Base-by-base conservation (phyloP, 1,139 yeast genomes). In the Yamadazyma pseudoaaseri region DNA sequence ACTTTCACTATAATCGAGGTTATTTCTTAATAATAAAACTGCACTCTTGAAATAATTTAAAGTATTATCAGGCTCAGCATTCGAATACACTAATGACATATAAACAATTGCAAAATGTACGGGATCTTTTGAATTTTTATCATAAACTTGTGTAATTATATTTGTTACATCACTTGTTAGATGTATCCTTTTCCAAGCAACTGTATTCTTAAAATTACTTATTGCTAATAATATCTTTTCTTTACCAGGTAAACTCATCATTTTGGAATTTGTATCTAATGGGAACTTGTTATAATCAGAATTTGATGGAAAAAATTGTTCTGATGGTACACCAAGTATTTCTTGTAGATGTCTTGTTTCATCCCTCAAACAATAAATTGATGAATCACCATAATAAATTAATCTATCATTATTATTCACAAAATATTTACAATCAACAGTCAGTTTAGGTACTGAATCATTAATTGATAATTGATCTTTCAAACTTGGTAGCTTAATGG, bases 21-120 rank as follows among this genome's bases (percentile, higher is more conserved):
- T 16, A 15, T 12, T 23, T 29, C 23, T 29, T 17, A 29, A 24
- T 14, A 23, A 16, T 9, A n/a, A 11, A 10, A 29, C 16, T 5
- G 32, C 32, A 26, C 33, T 34, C 24, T 33, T 34, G 23, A 42
- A 42, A 27, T 34, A 36, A 4, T 16, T 23, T 3, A 23, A 14
- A 5, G 23, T 5, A 7, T 3, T 3, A 3, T 15, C 11, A 4
- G 10, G 13, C 4, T 16, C 23, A 8, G 14, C n/a, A 5, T 29
- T 20, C 10, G 16, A 26, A 10, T 32, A 28, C 9, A 39, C 35
- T 11, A 40, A 9, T 2, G 35, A 20, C 13, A 42, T 11, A 26
- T 42, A 40, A 4, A 42, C 14, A 2, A 42, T 7, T 3, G 34
- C 63, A 26, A 28, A 34, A 21, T 31, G 13, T 10, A 27, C 32